Base-by-base conservation (phyloP, 768 basidiomycete species). In the Pulveroboletus ravenelii region DNA sequence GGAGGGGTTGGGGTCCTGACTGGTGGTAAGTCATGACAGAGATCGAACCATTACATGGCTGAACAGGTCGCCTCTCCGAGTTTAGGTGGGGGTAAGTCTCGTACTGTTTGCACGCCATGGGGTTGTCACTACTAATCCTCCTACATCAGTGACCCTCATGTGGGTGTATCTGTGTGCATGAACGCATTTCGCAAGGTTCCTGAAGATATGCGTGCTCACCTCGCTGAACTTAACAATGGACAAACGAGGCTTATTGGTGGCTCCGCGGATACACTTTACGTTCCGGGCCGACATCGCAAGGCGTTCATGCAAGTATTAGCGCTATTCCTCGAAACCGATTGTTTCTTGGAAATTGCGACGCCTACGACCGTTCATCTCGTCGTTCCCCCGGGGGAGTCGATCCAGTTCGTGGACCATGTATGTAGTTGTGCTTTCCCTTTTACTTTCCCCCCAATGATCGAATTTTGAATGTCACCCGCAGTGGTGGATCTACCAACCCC, bases 401-500 rank as follows among this genome's bases (percentile, higher is more conserved):
- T 79, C 35, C 68, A 69, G 20, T 79, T 64, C 43, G 74, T 79
- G 17, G 77, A 79, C 51, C 78, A 78, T 53, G 74, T 73, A 49
- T 53, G 72, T 62, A 18, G 14, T 39, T 0, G 3, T 4, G 5
- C n/a, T 31, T 15, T 15, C 2, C 6, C 40, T 14, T 4, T n/a
- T 14, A 15, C 3, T 29, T 27, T 20, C 6, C 27, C 1, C 9
- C 34, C 37, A 29, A 36, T 32, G 42, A 30, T 10, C 5, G 18
- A 18, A 7, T 9, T 36, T 36, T 20, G 25, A n/a, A 31, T 2
- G 18, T n/a, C 6, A 8, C 23, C 15, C 2, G 12, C 30, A 76
- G 69, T 75, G 74, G 75, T 77, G 77, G 76, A 76, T 77, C 36
- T 73, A 70, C 58, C 58, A 68, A 15, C 74, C 75, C 8, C 78